A percentile compares a stretch with the other conserved stretches of the same genome.
Conservation (phyloP, 2,329 filamentous ascomycete genomes). For the Pseudophaeomoniella oleicola region DNA sequence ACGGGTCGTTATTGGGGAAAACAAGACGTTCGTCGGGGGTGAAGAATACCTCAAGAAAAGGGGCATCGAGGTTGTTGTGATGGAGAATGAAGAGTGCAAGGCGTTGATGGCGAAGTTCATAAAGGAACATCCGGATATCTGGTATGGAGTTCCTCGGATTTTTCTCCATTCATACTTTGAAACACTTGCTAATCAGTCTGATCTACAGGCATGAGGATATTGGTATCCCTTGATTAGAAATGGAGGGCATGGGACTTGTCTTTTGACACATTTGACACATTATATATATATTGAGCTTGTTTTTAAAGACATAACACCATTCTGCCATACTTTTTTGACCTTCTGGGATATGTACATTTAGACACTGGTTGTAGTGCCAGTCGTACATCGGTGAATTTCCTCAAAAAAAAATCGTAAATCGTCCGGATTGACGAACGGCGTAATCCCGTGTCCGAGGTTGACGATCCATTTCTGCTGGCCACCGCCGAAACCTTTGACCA, state of each 20-base stretch:
- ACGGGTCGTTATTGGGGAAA: slow-evolving; percentile 64
- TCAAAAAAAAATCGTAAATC: slow-evolving; percentile 87
- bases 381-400: slow-evolving; percentile 61
- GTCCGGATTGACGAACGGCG: slow-evolving; percentile 85
- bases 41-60: slow-evolving; percentile 54
- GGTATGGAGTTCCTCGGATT: slow-evolving; percentile 38
- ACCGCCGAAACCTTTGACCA: slow-evolving; percentile 73
- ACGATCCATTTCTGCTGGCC: slow-evolving; percentile 91
- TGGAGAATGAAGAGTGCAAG: slow-evolving; percentile 51
- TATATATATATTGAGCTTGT: no score
- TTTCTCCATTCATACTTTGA: slow-evolving; percentile 1
- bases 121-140: slow-evolving; percentile 54
- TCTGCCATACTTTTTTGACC: no score
- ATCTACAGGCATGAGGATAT: slow-evolving; percentile 43
- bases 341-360: no score
- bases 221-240: no score
- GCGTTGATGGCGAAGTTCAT: slow-evolving; percentile 60
- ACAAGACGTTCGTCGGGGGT: slow-evolving; percentile 58
- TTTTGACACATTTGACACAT: neutral
- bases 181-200: slow-evolving; percentile 7
- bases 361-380: slow-evolving; percentile 5
- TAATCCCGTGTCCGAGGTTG: slow-evolving; percentile 95
- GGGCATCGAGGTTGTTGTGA: slow-evolving; percentile 59
- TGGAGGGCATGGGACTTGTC: no score
- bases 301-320: no score